A percentile compares a stretch with the other conserved stretches of the same genome.
Conservation (phyloP, 1,139 yeast species). For the Taphrina communis region DNA sequence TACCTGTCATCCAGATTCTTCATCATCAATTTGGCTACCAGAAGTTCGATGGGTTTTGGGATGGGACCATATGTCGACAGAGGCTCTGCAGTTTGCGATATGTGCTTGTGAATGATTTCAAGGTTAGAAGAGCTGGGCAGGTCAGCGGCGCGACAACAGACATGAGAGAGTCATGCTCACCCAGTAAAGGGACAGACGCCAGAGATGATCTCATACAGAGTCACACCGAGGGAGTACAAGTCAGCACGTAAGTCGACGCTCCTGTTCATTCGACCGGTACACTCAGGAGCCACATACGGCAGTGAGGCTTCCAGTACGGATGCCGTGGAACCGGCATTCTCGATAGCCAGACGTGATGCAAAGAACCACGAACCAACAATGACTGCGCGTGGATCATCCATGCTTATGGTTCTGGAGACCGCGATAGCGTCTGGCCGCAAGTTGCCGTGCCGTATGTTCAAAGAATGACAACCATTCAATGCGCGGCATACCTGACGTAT, state of each 20-base stretch:
- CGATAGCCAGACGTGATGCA: constrained; percentile 26
- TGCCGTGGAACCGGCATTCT: constrained; percentile 9
- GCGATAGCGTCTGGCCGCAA: constrained; percentile 33
- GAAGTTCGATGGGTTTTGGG: constrained; percentile 16
- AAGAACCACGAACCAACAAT: constrained; percentile 31
- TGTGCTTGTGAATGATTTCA: constrained; percentile 38
- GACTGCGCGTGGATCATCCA: constrained; percentile 7
- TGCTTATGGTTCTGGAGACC: neutral
- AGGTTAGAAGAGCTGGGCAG: neutral
- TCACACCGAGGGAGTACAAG: constrained; percentile 40
- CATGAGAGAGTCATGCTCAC: neutral
- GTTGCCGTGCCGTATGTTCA: constrained; percentile 29
- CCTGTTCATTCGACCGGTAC: constrained; percentile 39
- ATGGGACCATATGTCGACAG: neutral
- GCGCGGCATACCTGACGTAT: constrained; percentile 6
- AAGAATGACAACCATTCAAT: constrained; percentile 7
- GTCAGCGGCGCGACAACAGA: neutral
- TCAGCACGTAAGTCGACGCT: constrained; percentile 37
- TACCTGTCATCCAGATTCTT: constrained; percentile 40
- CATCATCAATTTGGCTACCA: constrained; percentile 26
- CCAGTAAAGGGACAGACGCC: constrained; percentile 27
- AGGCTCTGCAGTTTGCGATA: constrained; percentile 18
- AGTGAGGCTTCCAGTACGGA: constrained; percentile 25
- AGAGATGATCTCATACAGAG: constrained; percentile 32
- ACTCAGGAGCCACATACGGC: constrained; percentile 40